Conservation (phyloP, 805 yeast genomes). For the Jamesozyma rosinii region DNA sequence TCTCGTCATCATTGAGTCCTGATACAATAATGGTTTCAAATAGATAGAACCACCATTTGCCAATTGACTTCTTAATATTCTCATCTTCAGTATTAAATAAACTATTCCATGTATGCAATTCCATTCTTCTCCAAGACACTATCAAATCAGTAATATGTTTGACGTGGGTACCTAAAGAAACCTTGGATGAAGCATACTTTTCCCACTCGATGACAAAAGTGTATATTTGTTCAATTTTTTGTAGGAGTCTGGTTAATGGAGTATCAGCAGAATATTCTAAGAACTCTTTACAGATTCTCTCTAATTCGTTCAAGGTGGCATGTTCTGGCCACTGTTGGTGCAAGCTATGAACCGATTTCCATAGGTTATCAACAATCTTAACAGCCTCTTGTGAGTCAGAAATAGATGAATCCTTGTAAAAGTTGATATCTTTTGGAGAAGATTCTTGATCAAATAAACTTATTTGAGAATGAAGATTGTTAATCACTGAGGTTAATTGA, state of each 20-base stretch:
- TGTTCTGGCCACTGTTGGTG: slow-evolving; percentile 87
- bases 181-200: slow-evolving; percentile 74
- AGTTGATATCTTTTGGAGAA: slow-evolving; percentile 33
- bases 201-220: slow-evolving; percentile 87
- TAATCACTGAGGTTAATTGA: slow-evolving; percentile 31
- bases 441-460: slow-evolving; percentile 19
- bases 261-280: slow-evolving; percentile 50
- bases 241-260: slow-evolving; percentile 69
- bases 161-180: slow-evolving; percentile 48
- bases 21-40: slow-evolving; percentile 68
- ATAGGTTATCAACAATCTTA: slow-evolving; percentile 36
- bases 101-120: slow-evolving; percentile 75
- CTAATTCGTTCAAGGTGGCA: slow-evolving; percentile 67
- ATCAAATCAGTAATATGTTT: slow-evolving; percentile 57
- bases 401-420: slow-evolving; percentile 57
- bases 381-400: slow-evolving; percentile 56
- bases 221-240: slow-evolving; percentile 79
- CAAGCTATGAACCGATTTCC: slow-evolving; percentile 38
- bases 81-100: slow-evolving; percentile 59
- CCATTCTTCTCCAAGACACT: slow-evolving; percentile 85
- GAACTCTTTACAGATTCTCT: slow-evolving; percentile 56
- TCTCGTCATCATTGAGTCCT: slow-evolving; percentile 26
- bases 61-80: slow-evolving; percentile 39
- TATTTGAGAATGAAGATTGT: slow-evolving; percentile 30
- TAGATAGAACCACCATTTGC: slow-evolving; percentile 87